These are phyloP conservation scores for Pseudognaphalium luteoalbum DNA, from an alignment of 129 eudicot genomes.

Conservation along the genomic window DNA sequence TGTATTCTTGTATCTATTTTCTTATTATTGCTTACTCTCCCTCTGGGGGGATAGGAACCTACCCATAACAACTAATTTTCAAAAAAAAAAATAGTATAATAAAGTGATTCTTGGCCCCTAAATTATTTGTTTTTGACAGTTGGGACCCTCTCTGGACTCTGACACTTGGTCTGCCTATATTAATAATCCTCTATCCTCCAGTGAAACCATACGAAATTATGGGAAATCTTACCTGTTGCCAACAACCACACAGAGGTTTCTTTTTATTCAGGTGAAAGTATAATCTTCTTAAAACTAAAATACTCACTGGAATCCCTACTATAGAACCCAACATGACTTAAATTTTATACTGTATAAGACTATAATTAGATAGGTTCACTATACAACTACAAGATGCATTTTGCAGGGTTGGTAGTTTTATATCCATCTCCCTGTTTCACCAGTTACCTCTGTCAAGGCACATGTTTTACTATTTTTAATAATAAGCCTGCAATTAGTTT, in stretches of 20 bases:
- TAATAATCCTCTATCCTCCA: slow-evolving; percentile 20
- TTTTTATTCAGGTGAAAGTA: slow-evolving; percentile 34
- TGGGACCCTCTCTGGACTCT: slow-evolving; percentile 36
- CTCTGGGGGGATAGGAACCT: slow-evolving; percentile 6
- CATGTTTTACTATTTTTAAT: not conserved
- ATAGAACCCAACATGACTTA: not conserved
- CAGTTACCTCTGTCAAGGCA: not conserved
- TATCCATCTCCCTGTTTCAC: not conserved
- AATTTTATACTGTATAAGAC: not conserved
- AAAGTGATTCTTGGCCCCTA: slow-evolving; percentile 20
- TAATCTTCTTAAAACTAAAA: slow-evolving; percentile 7
- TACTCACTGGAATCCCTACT: slow-evolving; percentile 13
- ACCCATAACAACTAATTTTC: not conserved
- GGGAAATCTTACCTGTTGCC: slow-evolving; percentile 34
- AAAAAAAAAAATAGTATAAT: not conserved
- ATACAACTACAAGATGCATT: slow-evolving; percentile 13
- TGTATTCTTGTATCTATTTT: slow-evolving; percentile 4
- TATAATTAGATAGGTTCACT: slow-evolving; percentile 16
- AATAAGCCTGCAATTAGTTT: not conserved
- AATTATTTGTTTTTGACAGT: slow-evolving; percentile 29
- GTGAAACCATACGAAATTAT: slow-evolving; percentile 14
- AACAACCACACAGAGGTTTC: slow-evolving; percentile 29
- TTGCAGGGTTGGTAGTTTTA: slow-evolving; percentile 2
- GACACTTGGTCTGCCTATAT: slow-evolving; percentile 31
- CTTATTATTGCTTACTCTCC: slow-evolving; percentile 15